phyloP scores from a whole-genome alignment of 805 yeast species.

The Groenewaldozyma tartarivorans region DNA sequence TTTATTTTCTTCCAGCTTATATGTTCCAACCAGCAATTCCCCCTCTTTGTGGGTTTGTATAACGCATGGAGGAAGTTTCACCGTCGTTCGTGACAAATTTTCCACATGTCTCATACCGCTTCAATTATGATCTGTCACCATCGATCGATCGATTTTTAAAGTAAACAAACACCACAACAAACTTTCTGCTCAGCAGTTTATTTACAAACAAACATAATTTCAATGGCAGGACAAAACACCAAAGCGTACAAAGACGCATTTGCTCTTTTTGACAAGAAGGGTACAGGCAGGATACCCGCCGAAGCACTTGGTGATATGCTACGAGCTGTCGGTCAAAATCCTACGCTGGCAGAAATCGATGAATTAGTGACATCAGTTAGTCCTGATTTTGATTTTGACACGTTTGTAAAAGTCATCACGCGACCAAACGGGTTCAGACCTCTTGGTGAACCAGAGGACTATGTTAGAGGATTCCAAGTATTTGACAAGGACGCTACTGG shows the following conservation, averaged over 20 bases:
- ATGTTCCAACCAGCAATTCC: slow-evolving; percentile 62
- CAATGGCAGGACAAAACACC: slow-evolving; percentile 21
- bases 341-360: slow-evolving; percentile 80
- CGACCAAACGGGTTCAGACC: slow-evolving; percentile 86
- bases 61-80: slow-evolving; percentile 72
- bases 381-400: slow-evolving; percentile 53
- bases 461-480: slow-evolving; percentile 92
- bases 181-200: background rate
- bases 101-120: slow-evolving; percentile 1
- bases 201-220: slow-evolving; percentile 2
- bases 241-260: slow-evolving; percentile 80
- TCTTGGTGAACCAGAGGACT: slow-evolving; percentile 84
- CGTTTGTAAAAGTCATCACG: slow-evolving; percentile 65
- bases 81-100: background rate
- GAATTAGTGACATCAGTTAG: slow-evolving; percentile 39
- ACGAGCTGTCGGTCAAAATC: slow-evolving; percentile 97
- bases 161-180: slow-evolving; percentile 6
- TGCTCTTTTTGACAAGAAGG: slow-evolving; percentile 92
- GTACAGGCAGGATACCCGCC: slow-evolving; percentile 80
- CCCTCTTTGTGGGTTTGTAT: slow-evolving; percentile 43
- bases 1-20: slow-evolving; percentile 56
- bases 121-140: no score
- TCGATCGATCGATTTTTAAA: slow-evolving; percentile 1
- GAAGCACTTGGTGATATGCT: slow-evolving; percentile 85
- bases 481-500: slow-evolving; percentile 96